Evolutionary conservation across 495 filamentous ascomycete species (phyloP), one percentile per base, ranked within the genome.

Genomic region (Hypoxylon crocopeplum): DNA sequence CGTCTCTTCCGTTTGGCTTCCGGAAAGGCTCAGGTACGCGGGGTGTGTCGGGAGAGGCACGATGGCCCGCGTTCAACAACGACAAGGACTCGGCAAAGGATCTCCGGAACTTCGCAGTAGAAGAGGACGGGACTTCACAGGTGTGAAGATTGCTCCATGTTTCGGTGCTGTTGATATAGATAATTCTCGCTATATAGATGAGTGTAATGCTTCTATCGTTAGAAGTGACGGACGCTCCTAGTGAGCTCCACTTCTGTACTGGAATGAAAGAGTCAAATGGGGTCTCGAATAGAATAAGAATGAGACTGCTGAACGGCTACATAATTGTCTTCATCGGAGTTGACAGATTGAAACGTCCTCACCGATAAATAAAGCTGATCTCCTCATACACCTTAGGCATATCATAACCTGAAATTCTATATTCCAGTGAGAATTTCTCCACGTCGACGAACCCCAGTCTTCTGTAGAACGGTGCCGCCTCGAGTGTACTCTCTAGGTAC

Each of bases 401-500:
- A 13, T 13, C 19, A 7, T 17, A 17, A n/a, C 8, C 36, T 0
- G 16, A 4, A 33, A 21, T 4, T 10, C 22, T 5, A 32, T 51
- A 56, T 41, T 33, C 12, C 4, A 65, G 16, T 7, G 62, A 60
- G 5, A 65, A 24, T 10, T 1, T 51, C 19, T 59, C 64, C 6
- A 32, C 39, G 7, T 24, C 53, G n/a, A 22, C 22, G 24, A 73
- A 73, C 2, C 70, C 70, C 7, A 68, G 48, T 30, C 57, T 66
- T 12, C 38, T 60, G 40, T 75, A 75, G 3, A 75, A 62, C 2
- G 60, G 42, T 2, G 60, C 69, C 16, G 72, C 72, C 15, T 68
- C 48, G 15, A 71, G 24, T 1, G 72, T 75, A 20, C 72, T 75
- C 22, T 75, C 72, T 10, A 73, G 44, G 54, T 75, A 75, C 8